Base-by-base conservation (phyloP, 352 stramenopile genomes). In the Globisporangium cylindrosporum region DNA sequence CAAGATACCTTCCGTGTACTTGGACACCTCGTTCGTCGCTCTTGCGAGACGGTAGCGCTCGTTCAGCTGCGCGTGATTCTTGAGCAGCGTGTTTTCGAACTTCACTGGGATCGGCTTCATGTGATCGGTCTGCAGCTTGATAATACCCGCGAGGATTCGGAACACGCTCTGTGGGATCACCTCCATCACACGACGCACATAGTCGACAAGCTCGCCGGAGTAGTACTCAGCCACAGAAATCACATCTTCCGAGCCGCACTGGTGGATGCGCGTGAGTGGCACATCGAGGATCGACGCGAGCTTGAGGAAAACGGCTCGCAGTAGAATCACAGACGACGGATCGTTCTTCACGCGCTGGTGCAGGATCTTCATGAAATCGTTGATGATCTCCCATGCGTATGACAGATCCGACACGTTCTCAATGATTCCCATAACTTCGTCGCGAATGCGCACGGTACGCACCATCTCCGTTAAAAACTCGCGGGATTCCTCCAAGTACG, bases 111-210 rank as follows among this genome's bases (percentile, higher is more conserved):
- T 90, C 0, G 76, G 71, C 66, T 96, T 83, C 79, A 99, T 93
- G 73, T 95, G 81, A 53, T 97, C 87, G 25, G 92, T 97, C 68
- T 98, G 88, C 32, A 98, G 83, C 62, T 96, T 94, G 67, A 97
- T 95, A 56, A 99, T 98, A 25, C 96, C 84, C 20, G 91, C 82
- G 24, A 99, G 71, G 58, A 98, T 95, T n/a, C 89, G 84, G 74
- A 99, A 98, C 20, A 99, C 92, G 32, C 86, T 97, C 68, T 95
- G 86, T 10, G 96, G 95, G 63, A 99, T 98, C 18, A 98, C 92
- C 64, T 98, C 91, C 78, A 99, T 90, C 24, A 98, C 94, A 14
- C 90, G 91, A 8, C 96, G 91, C 46, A 98, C 93, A 59, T 98
- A 98, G 62, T 96, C 81, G 4, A 98, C 94, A 10, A 99, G 82